Conservation (phyloP, 495 filamentous ascomycete species). For the Penicillium odoratum region DNA sequence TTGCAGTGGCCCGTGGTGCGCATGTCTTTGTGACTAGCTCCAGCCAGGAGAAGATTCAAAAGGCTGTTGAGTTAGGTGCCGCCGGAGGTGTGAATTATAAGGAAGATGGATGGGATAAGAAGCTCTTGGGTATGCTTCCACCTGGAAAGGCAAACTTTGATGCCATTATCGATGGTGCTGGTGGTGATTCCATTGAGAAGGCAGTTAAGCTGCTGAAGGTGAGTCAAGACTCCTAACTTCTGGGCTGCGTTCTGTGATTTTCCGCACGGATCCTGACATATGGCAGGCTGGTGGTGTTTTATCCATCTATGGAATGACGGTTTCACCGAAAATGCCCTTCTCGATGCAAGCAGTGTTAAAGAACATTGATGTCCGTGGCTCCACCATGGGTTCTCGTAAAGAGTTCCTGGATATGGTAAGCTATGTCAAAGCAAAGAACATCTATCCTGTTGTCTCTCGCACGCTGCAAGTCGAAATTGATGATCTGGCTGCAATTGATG, state of each 20-base stretch:
- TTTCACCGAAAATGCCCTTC: slow-evolving; percentile 70
- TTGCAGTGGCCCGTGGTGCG: slow-evolving; percentile 64
- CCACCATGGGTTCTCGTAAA: slow-evolving; percentile 72
- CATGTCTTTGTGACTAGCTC: slow-evolving; percentile 71
- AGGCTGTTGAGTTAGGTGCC: slow-evolving; percentile 64
- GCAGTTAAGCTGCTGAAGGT: slow-evolving; percentile 58
- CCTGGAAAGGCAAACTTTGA: slow-evolving; percentile 59
- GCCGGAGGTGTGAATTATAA: slow-evolving; percentile 69
- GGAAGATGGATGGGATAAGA: slow-evolving; percentile 66
- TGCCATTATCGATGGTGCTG: slow-evolving; percentile 73
- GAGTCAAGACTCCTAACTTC: slow-evolving; percentile 13
- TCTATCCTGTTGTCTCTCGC: slow-evolving; percentile 63
- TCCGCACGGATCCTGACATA: background rate
- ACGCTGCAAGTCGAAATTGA: slow-evolving; percentile 61
- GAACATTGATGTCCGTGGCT: slow-evolving; percentile 71
- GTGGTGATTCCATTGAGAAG: slow-evolving; percentile 67
- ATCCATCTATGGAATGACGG: slow-evolving; percentile 75
- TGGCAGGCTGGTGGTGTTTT: slow-evolving; percentile 62
- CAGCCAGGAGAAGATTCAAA: slow-evolving; percentile 62
- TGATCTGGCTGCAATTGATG: slow-evolving; percentile 64
- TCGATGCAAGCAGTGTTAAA: slow-evolving; percentile 68
- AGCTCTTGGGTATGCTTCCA: slow-evolving; percentile 58
- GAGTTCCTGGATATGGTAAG: slow-evolving; percentile 78
- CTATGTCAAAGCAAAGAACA: slow-evolving; percentile 63
- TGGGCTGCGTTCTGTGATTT: background rate